Base-by-base conservation (phyloP, 495 filamentous ascomycete species). In the Neurospora tetrasperma region DNA sequence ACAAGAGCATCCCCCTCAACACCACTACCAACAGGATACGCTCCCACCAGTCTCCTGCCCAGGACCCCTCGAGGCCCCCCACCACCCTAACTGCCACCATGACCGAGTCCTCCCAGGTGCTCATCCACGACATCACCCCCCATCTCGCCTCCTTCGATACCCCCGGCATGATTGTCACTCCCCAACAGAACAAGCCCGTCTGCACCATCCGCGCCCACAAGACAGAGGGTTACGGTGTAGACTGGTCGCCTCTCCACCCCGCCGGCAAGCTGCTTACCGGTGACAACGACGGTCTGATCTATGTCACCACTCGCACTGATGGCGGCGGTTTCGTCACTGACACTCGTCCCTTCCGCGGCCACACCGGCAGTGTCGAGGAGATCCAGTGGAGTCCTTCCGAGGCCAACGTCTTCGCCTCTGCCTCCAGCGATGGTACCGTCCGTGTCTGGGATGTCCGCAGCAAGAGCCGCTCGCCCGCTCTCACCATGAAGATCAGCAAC, bases 361-460 rank as follows among this genome's bases (percentile, higher is more conserved):
- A 98, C 84, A 86, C 86, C 5, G 90, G 90, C 62, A 94, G 92
- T 48, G 89, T 99, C 23, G 96, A 99, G 83, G 96, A 99, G 78
- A 84, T 99, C 42, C 96, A 98, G 79, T 99, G 96, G 96, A 94
- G 91, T 31, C 96, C 96, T 0, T 91, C 89, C 69, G 96, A 99
- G 83, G 88, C 87, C 69, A 93, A 93, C 73, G 95, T 98, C 14
- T 98, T 98, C 77, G 92, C 94, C 0, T 97, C 94, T 5, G 94
- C 93, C 10, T 94, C 94, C 46, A 93, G 90, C 78, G 96, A 99
- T 80, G 95, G 96, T 66, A 96, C 93, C 4, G 91, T 99, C 74
- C 94, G 94, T 78, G 90, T 99, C 42, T 99, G 94, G 92, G 96
- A 99, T 79, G 89, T 95, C 62, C 91, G 96, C 42, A 93, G 91